Conservation (phyloP, 2,329 filamentous ascomycete species). For the Cercospora sojina region DNA sequence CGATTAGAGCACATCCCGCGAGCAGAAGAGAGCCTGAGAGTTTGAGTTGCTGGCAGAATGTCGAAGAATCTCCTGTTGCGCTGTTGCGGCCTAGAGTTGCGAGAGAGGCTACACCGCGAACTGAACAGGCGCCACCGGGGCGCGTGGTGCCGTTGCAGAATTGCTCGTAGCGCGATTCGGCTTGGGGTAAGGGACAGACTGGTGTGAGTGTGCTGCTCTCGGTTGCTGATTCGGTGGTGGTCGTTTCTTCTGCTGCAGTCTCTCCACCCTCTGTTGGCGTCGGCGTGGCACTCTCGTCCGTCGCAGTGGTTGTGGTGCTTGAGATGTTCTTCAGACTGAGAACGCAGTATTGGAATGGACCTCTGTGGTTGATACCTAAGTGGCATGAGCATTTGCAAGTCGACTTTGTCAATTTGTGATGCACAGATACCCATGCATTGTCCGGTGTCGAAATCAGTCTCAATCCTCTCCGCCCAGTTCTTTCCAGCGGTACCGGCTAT, state of each 20-base stretch:
- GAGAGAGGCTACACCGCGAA: background rate
- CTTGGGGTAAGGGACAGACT: background rate
- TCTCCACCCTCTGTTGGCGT: background rate
- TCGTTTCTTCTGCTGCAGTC: background rate
- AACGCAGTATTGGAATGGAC: background rate
- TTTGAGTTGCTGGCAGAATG: conserved; percentile 7
- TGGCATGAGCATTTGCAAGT: background rate
- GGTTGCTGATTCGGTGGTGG: background rate
- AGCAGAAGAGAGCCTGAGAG: background rate
- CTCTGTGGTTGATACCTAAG: background rate
- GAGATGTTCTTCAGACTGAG: background rate
- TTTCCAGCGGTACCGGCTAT: background rate
- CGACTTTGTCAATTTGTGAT: background rate
- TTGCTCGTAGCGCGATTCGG: background rate
- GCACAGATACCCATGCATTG: background rate
- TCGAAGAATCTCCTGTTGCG: background rate
- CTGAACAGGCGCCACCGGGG: background rate
- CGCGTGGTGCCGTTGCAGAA: background rate
- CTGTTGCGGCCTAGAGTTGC: background rate
- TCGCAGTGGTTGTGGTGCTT: background rate
- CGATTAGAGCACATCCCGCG: conserved; percentile 1
- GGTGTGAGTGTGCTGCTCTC: background rate
- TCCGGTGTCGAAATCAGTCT: background rate
- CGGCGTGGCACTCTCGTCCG: background rate
- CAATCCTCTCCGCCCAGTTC: background rate